Evolutionary conservation across 108 stramenopile species (phyloP), one percentile per base, ranked within the genome.

Genomic region (Skeletonema tropicum): DNA sequence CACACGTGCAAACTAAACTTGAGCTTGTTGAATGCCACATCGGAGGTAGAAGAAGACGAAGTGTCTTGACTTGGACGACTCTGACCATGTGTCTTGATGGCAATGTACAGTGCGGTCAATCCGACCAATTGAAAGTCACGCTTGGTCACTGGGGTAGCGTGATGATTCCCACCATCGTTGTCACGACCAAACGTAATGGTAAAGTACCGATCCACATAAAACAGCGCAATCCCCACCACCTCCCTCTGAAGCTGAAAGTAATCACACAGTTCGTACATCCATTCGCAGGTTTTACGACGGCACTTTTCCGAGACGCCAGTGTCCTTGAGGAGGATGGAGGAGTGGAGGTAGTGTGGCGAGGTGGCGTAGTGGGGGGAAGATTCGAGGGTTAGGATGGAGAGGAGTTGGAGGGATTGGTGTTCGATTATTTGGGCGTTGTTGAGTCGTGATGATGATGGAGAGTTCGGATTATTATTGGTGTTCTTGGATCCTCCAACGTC

Each of bases 241-340:
- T 91, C 89, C 36, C 94, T 75, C 38, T 92, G 83, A 5, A 90
- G 66, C 6, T 75, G 77, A 72, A 96, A 96, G 79, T 93, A 86
- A 74, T 96, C 94, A 39, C 92, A 80, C 13, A 93, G 88, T 45
- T 89, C 86, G 61, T 90, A 95, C 66, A 87, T 86, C 94, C 94
- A 95, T 66, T 93, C 91, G 64, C 87, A 92, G 7, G 91, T 95
- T 57, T 83, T 87, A 19, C 86, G 75, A 11, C 94, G 76, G 79
- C 94, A 95, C 57, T 83, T 76, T 48, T 88, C 89, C 10, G 60
- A 69, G 14, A 82, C 80, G 19, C 74, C 80, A 35, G 60, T 58
- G 6, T 75, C 64, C 21, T 60, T 33, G 19, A 57, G 32, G 41
- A 82, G 60, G 52, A 75, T 19, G 26, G 66, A 57, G 17, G 74